phyloP scores from a whole-genome alignment of 108 stramenopile genomes.

The Hondaea fermentalgiana region DNA sequence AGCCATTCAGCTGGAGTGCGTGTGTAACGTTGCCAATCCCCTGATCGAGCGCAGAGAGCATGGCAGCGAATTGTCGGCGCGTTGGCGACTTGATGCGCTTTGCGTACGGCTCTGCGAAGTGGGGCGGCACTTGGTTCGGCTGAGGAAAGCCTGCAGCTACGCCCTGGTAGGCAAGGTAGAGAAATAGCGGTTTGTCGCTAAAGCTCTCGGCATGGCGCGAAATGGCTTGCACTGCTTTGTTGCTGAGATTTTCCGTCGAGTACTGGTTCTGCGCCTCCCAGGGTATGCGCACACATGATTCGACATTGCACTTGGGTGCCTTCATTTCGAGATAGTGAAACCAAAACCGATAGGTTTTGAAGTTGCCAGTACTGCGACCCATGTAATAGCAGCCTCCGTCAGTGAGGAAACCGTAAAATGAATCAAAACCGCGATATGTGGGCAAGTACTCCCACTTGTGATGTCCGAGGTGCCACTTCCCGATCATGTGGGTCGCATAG shows the following conservation, averaged over 20 bases:
- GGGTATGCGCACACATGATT: not conserved
- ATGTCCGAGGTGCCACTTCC: conserved; percentile 19
- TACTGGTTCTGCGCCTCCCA: not conserved
- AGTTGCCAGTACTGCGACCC: not conserved
- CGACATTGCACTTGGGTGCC: not conserved
- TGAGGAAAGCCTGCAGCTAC: not conserved
- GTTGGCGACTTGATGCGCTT: not conserved
- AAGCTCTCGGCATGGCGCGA: not conserved
- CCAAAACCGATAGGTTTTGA: not conserved
- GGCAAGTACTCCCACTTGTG: not conserved
- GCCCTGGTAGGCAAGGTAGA: not conserved
- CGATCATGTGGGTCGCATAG: conserved; percentile 20
- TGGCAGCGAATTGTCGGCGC: not conserved
- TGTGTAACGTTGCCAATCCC: not conserved
- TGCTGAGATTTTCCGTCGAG: not conserved
- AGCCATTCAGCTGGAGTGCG: not conserved
- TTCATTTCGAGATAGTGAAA: not conserved
- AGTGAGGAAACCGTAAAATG: not conserved
- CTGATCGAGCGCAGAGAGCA: not conserved
- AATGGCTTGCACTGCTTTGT: not conserved
- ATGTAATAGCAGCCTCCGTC: not conserved
- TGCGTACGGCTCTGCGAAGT: not conserved
- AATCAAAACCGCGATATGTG: not conserved
- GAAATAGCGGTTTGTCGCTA: not conserved
- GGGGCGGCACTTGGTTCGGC: not conserved